Percentiles rank a stretch among this genome's conserved stretches.
Conservation (phyloP, 345 rosid species). For the Gossypium turneri region DNA sequence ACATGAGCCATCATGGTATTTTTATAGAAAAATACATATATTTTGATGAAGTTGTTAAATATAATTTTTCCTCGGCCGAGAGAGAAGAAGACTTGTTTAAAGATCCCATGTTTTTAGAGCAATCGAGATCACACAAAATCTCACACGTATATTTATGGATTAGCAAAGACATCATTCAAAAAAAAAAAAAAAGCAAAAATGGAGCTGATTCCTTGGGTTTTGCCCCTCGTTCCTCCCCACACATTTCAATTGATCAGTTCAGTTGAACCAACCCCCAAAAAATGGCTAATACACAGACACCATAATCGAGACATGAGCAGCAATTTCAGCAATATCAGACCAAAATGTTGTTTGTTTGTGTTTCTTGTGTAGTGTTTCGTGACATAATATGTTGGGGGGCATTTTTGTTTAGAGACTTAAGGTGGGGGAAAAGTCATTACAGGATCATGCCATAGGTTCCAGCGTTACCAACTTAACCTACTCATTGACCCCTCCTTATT, state of each 20-base stretch:
- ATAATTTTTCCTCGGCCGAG: background rate
- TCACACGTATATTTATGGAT: background rate
- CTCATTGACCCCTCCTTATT: background rate
- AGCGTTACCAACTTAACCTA: background rate
- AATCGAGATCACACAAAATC: background rate
- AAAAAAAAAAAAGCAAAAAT: background rate
- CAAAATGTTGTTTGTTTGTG: background rate
- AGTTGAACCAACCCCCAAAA: background rate
- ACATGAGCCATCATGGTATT: rapidly evolving
- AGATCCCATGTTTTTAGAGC: background rate
- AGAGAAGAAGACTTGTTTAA: background rate
- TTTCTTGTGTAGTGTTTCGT: too few relatives aligned
- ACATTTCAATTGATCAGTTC: background rate
- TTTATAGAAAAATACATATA: too few relatives aligned
- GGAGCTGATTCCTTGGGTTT: background rate
- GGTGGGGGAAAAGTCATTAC: background rate
- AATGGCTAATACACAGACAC: background rate
- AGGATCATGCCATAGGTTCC: background rate
- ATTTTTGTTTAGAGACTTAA: background rate
- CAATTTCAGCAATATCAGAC: background rate
- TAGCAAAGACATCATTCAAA: background rate
- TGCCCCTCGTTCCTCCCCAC: background rate
- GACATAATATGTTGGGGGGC: too few relatives aligned
- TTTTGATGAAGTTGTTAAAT: too few relatives aligned
- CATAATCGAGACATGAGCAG: background rate